Conservation (phyloP, 1,284 basidiomycete species). For the Cryptococcus sp. region DNA sequence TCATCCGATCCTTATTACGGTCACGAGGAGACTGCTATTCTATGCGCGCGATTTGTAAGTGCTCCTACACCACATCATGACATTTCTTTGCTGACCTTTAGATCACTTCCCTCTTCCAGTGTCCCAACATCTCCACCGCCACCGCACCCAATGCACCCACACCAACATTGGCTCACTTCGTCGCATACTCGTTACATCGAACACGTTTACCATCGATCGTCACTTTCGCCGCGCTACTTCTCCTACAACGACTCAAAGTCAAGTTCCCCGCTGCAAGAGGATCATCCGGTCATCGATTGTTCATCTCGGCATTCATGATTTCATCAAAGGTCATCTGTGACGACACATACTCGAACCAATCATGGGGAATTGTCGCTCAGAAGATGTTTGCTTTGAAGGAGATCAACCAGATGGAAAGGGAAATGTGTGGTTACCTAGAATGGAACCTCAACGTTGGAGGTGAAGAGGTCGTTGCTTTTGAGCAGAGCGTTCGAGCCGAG, state of each 20-base stretch:
- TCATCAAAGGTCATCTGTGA: slow-evolving; percentile 67
- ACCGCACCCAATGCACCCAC: slow-evolving; percentile 42
- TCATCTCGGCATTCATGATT: slow-evolving; percentile 93
- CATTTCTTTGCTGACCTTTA: slow-evolving; percentile 4
- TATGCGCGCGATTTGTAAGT: slow-evolving; percentile 72
- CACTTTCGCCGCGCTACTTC: slow-evolving; percentile 77
- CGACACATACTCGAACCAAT: slow-evolving; percentile 95
- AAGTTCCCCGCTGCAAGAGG: slow-evolving; percentile 88
- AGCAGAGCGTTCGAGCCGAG: slow-evolving; percentile 33
- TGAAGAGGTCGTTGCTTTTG: slow-evolving; percentile 40
- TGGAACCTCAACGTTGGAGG: slow-evolving; percentile 64
- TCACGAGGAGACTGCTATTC: slow-evolving; percentile 61
- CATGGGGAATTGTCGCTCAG: slow-evolving; percentile 89
- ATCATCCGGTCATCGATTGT: slow-evolving; percentile 83
- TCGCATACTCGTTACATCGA: slow-evolving; percentile 84
- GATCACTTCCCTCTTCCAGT: slow-evolving; percentile 52
- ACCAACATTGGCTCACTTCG: slow-evolving; percentile 69
- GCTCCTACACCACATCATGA: slow-evolving; percentile 23
- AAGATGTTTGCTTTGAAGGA: slow-evolving; percentile 84
- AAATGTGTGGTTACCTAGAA: slow-evolving; percentile 88
- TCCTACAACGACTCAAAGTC: slow-evolving; percentile 80
- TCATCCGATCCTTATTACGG: slow-evolving; percentile 69
- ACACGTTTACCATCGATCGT: slow-evolving; percentile 77
- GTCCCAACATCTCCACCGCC: slow-evolving; percentile 45
- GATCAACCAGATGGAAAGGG: slow-evolving; percentile 93